These are phyloP conservation scores for Carex arenaria DNA, from an alignment of 202 grass and related monocot genomes.

Conservation along the genomic window DNA sequence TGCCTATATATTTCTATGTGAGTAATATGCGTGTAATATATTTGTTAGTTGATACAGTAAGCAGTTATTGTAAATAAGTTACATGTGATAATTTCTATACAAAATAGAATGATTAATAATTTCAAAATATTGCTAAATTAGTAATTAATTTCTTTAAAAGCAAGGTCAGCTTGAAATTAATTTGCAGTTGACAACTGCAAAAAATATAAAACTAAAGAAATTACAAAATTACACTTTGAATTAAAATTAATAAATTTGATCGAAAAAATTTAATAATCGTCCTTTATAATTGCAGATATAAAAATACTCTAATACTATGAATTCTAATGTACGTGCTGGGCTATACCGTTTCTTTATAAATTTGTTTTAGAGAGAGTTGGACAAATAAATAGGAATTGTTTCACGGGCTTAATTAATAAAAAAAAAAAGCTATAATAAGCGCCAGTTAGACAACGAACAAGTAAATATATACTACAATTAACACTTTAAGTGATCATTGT, in stretches of 20 bases:
- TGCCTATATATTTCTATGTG: too few relatives aligned
- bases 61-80: too few relatives aligned
- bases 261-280: neutral
- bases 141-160: too few relatives aligned
- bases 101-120: too few relatives aligned
- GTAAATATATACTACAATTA: neutral
- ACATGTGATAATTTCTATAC: too few relatives aligned
- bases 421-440: neutral
- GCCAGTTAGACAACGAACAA: neutral
- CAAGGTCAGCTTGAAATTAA: too few relatives aligned
- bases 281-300: neutral
- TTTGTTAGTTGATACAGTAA: too few relatives aligned
- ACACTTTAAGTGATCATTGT: neutral
- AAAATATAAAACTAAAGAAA: neutral
- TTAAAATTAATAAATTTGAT: neutral
- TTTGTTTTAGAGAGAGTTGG: neutral
- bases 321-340: neutral
- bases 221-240: neutral
- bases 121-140: too few relatives aligned
- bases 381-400: neutral
- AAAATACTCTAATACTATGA: neutral
- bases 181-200: too few relatives aligned
- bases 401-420: neutral
- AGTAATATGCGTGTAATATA: too few relatives aligned
- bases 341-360: neutral